Conservation (phyloP, 352 stramenopile species). For the Thalassiosira mediterranea region DNA sequence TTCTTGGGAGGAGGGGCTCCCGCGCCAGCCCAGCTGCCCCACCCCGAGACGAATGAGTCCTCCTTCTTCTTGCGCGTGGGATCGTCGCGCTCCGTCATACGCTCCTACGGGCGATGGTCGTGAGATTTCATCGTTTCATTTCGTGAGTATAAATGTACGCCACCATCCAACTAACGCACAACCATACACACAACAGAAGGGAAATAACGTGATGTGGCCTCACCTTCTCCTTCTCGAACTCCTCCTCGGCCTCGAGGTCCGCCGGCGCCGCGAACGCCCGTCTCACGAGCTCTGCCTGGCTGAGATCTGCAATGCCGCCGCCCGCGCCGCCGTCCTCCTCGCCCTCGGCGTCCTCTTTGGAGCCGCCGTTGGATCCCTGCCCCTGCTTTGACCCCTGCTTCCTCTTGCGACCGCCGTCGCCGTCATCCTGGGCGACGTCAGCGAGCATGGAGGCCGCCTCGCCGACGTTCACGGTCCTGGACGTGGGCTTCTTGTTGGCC, state of each 20-base stretch:
- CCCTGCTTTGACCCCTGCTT: too few species aligned
- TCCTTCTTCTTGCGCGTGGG: constrained; percentile 66
- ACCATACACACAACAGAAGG: too few species aligned
- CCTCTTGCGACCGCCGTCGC: constrained; percentile 53
- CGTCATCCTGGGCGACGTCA: constrained; percentile 60
- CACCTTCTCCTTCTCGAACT: constrained; percentile 92
- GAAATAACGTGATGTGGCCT: too few species aligned
- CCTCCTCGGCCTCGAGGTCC: constrained; percentile 87
- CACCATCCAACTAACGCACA: too few species aligned
- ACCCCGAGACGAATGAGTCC: constrained; percentile 82
- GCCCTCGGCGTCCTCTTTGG: too few species aligned
- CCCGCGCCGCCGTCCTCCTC: constrained; percentile 10
- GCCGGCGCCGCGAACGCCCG: constrained; percentile 93
- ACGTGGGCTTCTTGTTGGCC: constrained; percentile 29
- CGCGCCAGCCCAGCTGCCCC: constrained; percentile 87
- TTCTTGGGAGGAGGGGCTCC: constrained; percentile 80
- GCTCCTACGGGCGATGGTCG: too few species aligned
- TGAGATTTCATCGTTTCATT: too few species aligned
- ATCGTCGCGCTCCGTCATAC: constrained; percentile 72
- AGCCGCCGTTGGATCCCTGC: too few species aligned
- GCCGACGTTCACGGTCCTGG: constrained; percentile 60
- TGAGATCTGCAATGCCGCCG: constrained; percentile 60
- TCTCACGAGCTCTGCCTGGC: constrained; percentile 92
- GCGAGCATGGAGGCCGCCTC: constrained; percentile 52
- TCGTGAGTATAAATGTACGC: too few species aligned